These are phyloP conservation scores for Alectoria sarmentosa DNA, from an alignment of 495 filamentous ascomycete species.

Conservation along the genomic window DNA sequence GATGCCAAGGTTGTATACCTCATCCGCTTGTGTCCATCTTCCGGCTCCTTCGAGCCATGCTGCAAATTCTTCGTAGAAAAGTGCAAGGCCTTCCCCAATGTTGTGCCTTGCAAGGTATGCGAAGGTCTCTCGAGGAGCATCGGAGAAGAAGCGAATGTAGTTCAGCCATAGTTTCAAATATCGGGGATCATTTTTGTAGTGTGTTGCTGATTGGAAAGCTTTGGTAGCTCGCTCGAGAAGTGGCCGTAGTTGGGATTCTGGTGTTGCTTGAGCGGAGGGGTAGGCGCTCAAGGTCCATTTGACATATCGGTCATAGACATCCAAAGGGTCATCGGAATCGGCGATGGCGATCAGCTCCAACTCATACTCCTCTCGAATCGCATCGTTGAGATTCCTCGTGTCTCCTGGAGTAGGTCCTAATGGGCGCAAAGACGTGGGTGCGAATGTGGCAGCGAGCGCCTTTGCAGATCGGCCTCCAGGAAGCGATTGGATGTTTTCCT, in stretches of 20 bases:
- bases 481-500: slow-evolving; percentile 94
- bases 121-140: slow-evolving; percentile 85
- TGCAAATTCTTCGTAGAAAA: slow-evolving; percentile 98
- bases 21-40: slow-evolving; percentile 86
- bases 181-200: slow-evolving; percentile 92
- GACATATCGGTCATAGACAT: slow-evolving; percentile 93
- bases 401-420: slow-evolving; percentile 57
- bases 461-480: slow-evolving; percentile 86
- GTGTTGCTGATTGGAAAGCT: slow-evolving; percentile 68
- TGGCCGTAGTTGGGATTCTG: slow-evolving; percentile 79
- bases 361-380: slow-evolving; percentile 77
- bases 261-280: slow-evolving; percentile 86
- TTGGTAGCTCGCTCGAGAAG: slow-evolving; percentile 89
- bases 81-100: slow-evolving; percentile 77
- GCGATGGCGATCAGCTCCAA: slow-evolving; percentile 65
- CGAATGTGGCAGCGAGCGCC: slow-evolving; percentile 79
- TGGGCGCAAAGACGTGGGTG: slow-evolving; percentile 48
- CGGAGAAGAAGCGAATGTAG: slow-evolving; percentile 87
- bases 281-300: slow-evolving; percentile 95
- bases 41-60: slow-evolving; percentile 81
- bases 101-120: slow-evolving; percentile 82
- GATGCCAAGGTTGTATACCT: slow-evolving; percentile 83
- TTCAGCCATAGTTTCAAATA: slow-evolving; percentile 92
- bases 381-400: slow-evolving; percentile 69
- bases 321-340: slow-evolving; percentile 91